These are phyloP conservation scores for Vaccinium vitisidaea DNA, from an alignment of 148 eudicot species.

Conservation along the genomic window DNA sequence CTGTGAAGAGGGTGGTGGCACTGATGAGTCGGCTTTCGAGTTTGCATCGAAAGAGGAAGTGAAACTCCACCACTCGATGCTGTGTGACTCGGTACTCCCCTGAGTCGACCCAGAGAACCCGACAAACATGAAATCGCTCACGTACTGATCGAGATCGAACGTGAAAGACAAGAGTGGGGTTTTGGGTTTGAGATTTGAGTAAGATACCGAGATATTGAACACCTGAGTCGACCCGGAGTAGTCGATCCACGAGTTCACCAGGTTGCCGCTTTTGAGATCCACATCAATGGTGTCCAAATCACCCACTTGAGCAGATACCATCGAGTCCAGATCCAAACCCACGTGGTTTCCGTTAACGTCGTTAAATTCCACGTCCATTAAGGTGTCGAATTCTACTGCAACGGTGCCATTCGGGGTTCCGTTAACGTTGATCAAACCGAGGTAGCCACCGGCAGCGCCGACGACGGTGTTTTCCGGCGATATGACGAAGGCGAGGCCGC, in stretches of 20 bases:
- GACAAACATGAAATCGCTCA: constrained; percentile 62
- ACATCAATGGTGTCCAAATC: constrained; percentile 56
- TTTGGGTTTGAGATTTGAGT: constrained; percentile 70
- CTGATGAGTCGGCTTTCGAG: constrained; percentile 12
- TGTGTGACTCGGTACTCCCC: constrained; percentile 82
- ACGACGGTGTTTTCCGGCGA: constrained; percentile 41
- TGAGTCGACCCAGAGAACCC: constrained; percentile 90
- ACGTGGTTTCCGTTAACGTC: constrained; percentile 87
- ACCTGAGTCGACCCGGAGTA: constrained; percentile 46
- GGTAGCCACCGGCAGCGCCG: constrained; percentile 53
- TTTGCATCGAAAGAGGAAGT: constrained; percentile 45
- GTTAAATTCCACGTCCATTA: constrained; percentile 69
- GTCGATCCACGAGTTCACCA: constrained; percentile 76
- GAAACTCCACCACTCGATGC: constrained; percentile 88
- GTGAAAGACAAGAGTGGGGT: constrained; percentile 41
- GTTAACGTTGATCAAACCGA: constrained; percentile 36
- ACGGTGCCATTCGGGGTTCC: constrained; percentile 42
- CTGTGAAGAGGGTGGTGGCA: constrained; percentile 5
- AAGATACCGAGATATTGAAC: constrained; percentile 53
- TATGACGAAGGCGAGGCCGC: constrained; percentile 72
- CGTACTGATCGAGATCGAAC: constrained; percentile 45
- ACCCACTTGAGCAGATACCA: constrained; percentile 45
- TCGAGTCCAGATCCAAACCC: constrained; percentile 67
- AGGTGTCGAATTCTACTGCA: constrained; percentile 80
- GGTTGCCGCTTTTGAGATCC: constrained; percentile 76